A percentile compares a stretch with the other conserved stretches of the same genome.
These are phyloP conservation scores for Termitomyces bulborhizus DNA, from an alignment of 768 basidiomycete species.

Conservation along the genomic window DNA sequence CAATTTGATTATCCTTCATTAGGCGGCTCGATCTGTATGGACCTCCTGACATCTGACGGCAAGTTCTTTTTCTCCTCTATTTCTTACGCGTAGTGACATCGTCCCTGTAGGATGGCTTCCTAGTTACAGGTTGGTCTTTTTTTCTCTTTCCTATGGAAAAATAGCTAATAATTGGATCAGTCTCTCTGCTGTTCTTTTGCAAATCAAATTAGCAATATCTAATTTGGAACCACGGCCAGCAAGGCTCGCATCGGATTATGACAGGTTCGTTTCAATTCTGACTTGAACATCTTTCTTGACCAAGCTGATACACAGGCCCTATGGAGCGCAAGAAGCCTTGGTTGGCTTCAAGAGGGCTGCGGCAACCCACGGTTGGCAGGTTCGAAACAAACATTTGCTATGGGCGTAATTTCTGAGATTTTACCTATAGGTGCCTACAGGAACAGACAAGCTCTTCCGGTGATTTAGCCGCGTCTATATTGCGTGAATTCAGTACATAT, in stretches of 20 bases:
- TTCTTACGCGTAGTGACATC: too few species aligned
- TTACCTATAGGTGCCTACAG: background rate
- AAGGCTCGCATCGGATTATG: slow-evolving; percentile 41
- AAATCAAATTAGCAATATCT: too few species aligned
- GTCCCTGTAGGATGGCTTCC: too few species aligned
- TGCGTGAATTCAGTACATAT: background rate
- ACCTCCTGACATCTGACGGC: too few species aligned
- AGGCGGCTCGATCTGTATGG: too few species aligned
- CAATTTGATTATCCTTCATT: too few species aligned
- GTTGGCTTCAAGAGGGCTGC: slow-evolving; percentile 40
- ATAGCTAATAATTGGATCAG: too few species aligned
- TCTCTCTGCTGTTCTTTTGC: too few species aligned
- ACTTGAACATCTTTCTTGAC: background rate
- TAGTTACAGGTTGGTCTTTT: too few species aligned
- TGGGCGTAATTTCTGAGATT: background rate
- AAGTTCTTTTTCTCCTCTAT: too few species aligned
- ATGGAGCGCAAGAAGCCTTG: slow-evolving; percentile 51
- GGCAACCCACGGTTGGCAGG: slow-evolving; percentile 15
- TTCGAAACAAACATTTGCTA: slow-evolving; percentile 14
- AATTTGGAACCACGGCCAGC: too few species aligned
- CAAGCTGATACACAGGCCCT: slow-evolving; percentile 24
- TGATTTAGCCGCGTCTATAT: background rate
- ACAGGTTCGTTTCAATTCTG: slow-evolving; percentile 25
- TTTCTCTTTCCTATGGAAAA: too few species aligned
- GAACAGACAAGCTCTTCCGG: slow-evolving; percentile 3